Base-by-base conservation (phyloP, 192 early-diverging fungal genomes). In the Entomortierella beljakovae region DNA sequence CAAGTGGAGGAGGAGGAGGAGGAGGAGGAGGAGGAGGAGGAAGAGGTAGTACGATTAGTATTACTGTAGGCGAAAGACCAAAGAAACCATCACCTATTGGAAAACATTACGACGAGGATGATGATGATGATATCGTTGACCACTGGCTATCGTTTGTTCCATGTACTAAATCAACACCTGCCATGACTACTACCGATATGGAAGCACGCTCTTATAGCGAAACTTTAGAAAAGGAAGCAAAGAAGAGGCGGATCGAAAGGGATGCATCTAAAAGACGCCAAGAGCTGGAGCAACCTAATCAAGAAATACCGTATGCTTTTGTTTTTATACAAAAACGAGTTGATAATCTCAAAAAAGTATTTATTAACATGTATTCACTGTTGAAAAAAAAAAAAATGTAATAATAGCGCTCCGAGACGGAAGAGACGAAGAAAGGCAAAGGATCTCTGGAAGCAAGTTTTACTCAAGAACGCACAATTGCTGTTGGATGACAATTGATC, bases 381-480 rank as follows among this genome's bases (percentile, higher is more conserved):
- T 40, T 6, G 23, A 50, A 16, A 11, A 11, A 5, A 50, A 18
- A 16, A 50, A 50, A 16, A 50, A 50, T 50, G 23, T 50, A 11
- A 50, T 50, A 18, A 11, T 50, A 50, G 49, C 3, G 51, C 3
- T 13, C 51, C 28, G 23, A 10, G 28, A 26, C 28, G 51, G 23
- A 53, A 29, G 28, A 53, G 23, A 26, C 2, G 51, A 53, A 53
- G 28, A 29, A 53, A 53, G 23, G 51, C 51, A 13, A 53, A 53
- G 18, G 51, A 53, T 53, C 51, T 53, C 9, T 8, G 51, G 51
- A 26, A 53, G 3, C 51, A 53, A 26, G 51, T 26, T 6, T 18
- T 53, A 9, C 51, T 53, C 51, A 53, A 53, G 51, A 53, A 53
- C 51, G 51, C 51, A 53, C 10, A 18, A 2, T 29, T 28, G 15